Evolutionary conservation across 306 rosid species (phyloP), one percentile per base, ranked within the genome.

Genomic region (Fragaria ananassa): DNA sequence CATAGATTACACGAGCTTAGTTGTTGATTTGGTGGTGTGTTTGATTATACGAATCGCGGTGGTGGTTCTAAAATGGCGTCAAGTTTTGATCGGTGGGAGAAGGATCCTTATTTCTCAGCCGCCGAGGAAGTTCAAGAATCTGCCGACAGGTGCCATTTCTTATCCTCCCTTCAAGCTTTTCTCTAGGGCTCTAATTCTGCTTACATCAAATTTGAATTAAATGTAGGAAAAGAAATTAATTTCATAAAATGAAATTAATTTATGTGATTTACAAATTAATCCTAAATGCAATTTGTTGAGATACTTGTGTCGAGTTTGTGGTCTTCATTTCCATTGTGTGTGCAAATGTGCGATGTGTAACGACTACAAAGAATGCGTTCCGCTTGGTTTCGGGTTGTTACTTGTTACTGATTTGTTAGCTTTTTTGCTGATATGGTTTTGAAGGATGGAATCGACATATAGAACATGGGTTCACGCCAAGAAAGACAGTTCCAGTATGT

Each of bases 41-140:
- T 77, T 37, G 61, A 35, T 0, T 60, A 3, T 25, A 45, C 15
- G 19, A 42, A 6, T 68, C 10, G 14, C 18, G 46, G 42, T 44
- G 63, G 58, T 61, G 70, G 54, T 45, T 64, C 13, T 7, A 5
- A 67, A 35, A 94, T 95, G 99, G 93, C 91, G 8, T 87, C 97
- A 49, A 89, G 88, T 89, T 95, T 95, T 73, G 88, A 92, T 75
- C 96, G 93, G 49, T 95, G 99, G 99, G 97, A 95, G 79, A 90
- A 95, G 87, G 99, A 95, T 89, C 97, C 97, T 44, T 95, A 88
- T 84, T 95, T 95, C 82, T 77, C 85, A 23, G 97, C 96, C 42
- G 99, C 97, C 3, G 99, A 95, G 82, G 93, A 95, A 81, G 97
- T 95, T 89, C 99, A 95, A 79, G 96, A 90, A 83, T 95, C 99